Conservation (phyloP, 768 basidiomycete genomes). For the Amanita polypyramis region DNA sequence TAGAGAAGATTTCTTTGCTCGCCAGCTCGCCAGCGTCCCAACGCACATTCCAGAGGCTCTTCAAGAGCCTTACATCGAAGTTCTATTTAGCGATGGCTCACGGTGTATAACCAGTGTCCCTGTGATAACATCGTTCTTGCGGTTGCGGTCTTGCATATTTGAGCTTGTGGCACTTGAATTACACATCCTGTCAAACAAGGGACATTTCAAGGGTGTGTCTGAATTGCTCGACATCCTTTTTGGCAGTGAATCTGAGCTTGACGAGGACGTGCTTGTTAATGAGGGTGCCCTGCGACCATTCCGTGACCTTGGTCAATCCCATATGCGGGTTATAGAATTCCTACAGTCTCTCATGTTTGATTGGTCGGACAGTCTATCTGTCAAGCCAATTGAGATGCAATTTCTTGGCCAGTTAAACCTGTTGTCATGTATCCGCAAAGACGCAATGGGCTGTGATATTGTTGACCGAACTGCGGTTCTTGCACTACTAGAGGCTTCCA, state of each 20-base stretch:
- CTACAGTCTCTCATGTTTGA: constrained; percentile 81
- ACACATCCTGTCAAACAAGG: constrained; percentile 73
- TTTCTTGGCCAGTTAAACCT: constrained; percentile 61
- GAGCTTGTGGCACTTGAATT: constrained; percentile 83
- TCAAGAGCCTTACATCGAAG: constrained; percentile 43
- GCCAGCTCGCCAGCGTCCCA: constrained; percentile 74
- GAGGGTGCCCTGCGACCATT: constrained; percentile 39
- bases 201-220: constrained; percentile 60
- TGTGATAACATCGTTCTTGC: constrained; percentile 65
- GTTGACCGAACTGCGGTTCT: constrained; percentile 68
- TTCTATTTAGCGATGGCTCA: constrained; percentile 63
- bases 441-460: constrained; percentile 69
- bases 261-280: constrained; percentile 27
- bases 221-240: constrained; percentile 79
- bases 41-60: constrained; percentile 43
- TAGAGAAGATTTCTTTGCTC: constrained; percentile 79
- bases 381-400: constrained; percentile 47
- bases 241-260: constrained; percentile 46
- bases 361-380: constrained; percentile 70
- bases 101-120: constrained; percentile 58
- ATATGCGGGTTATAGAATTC: constrained; percentile 80
- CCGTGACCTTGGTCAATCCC: constrained; percentile 70
- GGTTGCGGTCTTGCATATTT: constrained; percentile 74
- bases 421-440: constrained; percentile 54
- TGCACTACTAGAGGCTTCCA: constrained; percentile 52